Percentiles rank a stretch among this genome's conserved stretches.
phyloP scores from a whole-genome alignment of 2,329 filamentous ascomycete species.

The Graphilbum fragrans region DNA sequence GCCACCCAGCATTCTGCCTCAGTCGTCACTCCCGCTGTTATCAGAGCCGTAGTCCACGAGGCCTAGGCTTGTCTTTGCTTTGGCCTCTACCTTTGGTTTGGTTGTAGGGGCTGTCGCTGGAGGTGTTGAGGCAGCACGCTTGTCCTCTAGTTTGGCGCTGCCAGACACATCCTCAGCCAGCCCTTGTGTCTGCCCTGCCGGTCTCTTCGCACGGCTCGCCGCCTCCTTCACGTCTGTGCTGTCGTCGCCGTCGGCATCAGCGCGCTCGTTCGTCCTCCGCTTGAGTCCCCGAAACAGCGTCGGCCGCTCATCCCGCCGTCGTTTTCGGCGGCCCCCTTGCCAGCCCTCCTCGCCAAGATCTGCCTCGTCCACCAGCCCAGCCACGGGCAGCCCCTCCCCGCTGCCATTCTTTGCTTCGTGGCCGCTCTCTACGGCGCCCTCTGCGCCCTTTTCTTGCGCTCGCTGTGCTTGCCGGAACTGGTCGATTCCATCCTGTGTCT shows the following conservation, averaged over 20 bases:
- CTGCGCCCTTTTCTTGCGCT: conserved; percentile 4
- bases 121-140: no score
- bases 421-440: no score
- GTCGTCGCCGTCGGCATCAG: conserved; percentile 1
- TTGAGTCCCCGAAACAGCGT: conserved; percentile 10
- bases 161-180: not conserved
- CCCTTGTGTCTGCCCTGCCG: not conserved
- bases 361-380: conserved; percentile 6
- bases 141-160: no score
- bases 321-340: conserved; percentile 8
- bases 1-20: no score
- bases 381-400: not conserved
- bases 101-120: no score
- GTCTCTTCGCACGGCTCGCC: not conserved
- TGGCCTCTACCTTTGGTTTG: no score
- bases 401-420: conserved; percentile 1
- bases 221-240: not conserved
- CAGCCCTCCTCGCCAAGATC: conserved; percentile 11
- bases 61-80: no score
- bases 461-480: conserved; percentile 42
- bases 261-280: conserved; percentile 6
- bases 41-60: no score
- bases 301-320: conserved; percentile 7
- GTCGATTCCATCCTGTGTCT: conserved; percentile 44
- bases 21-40: no score